These are phyloP conservation scores for Rhododendron ferrugineum DNA, from an alignment of 148 eudicot species.

Conservation along the genomic window DNA sequence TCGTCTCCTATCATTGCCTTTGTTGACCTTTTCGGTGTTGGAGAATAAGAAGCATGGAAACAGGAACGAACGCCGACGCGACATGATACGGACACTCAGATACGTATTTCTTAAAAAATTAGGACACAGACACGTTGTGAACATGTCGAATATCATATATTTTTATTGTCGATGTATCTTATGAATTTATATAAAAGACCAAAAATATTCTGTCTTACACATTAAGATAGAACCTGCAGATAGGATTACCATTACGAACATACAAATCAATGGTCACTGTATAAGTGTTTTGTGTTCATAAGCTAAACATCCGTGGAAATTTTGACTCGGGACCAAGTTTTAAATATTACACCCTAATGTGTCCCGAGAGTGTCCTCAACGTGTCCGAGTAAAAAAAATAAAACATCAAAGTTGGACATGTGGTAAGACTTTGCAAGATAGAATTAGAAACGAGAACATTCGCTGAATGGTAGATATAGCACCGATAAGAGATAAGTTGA, in stretches of 20 bases:
- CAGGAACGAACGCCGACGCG: background rate
- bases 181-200: too few relatives aligned
- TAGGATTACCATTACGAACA: background rate
- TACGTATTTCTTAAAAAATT: background rate
- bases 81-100: background rate
- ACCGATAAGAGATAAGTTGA: background rate
- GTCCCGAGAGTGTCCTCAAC: background rate
- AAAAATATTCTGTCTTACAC: background rate
- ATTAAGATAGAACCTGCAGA: background rate
- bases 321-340: background rate
- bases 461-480: background rate
- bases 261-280: background rate
- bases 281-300: background rate
- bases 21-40: background rate
- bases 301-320: background rate
- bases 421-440: background rate
- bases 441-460: background rate
- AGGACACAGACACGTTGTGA: background rate
- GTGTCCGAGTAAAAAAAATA: background rate
- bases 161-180: background rate
- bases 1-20: background rate
- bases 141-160: background rate
- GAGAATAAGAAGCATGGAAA: background rate
- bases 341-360: background rate
- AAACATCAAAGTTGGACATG: background rate